Base-by-base conservation (phyloP, 2,329 filamentous ascomycete genomes). In the Scolecobasidium constrictum region DNA sequence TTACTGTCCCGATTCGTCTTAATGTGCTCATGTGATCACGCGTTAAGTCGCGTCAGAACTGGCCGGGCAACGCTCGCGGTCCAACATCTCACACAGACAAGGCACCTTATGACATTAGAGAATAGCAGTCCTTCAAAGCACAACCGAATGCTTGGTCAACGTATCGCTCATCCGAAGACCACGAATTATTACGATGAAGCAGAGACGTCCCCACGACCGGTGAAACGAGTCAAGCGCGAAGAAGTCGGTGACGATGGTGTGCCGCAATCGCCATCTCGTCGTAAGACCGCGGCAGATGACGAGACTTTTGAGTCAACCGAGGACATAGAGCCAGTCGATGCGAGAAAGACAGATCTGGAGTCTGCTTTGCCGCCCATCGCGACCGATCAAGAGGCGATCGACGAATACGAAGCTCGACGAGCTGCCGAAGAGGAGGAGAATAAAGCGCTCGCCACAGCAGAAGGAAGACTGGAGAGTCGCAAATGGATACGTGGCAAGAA, bases 401-500 rank as follows among this genome's bases (percentile, higher is more conserved):
- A 83, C 48, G 77, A 85, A 49, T 94, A 94, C 54, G 84, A 94
- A 60, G 68, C 70, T 2, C 78, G 79, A 49, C 75, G 75, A 50
- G 72, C 73, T 20, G 78, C 74, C 16, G 53, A 54, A 23, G 54
- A 48, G 22, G 11, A 13, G 13, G 38, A 38, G 60, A 47, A 42
- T 53, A 31, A 31, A 9, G 26, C 26, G n/a, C 49, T 34, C 9
- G 39, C 18, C n/a, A 42, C 40, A 7, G 55, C 68, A 4, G 68
- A 72, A 48, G 64, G 68, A 28, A 67, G 74, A 5, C 55, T 82
- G 12, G 70, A 70, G 45, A 64, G 77, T 40, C 68, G 67, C 40
- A 73, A 65, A 46, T 94, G 86, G 86, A 63, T 78, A 4, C 77
- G 72, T 53, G 86, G 86, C 0, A 80, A 78, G 57, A 93, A 81